A percentile compares a stretch with the other conserved stretches of the same genome.
Conservation (phyloP, 768 basidiomycete genomes). For the Paxillus involutus region DNA sequence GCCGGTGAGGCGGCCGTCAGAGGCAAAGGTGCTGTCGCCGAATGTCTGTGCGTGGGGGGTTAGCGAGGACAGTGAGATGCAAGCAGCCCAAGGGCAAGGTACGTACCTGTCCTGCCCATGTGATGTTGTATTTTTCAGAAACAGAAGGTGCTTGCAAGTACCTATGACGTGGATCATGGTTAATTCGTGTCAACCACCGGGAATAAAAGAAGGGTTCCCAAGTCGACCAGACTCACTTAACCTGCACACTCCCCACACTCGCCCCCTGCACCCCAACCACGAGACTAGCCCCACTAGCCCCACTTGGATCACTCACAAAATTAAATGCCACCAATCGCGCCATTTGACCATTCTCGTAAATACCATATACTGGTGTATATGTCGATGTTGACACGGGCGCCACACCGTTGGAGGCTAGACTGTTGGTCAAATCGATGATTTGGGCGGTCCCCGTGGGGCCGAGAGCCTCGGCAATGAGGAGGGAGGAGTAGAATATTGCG, state of each 20-base stretch:
- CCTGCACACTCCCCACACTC: conserved; percentile 24
- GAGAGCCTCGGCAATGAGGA: conserved; percentile 38
- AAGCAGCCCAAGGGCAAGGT: too few species aligned
- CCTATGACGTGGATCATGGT: conserved; percentile 9
- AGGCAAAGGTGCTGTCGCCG: conserved; percentile 19
- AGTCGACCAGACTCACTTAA: conserved; percentile 25
- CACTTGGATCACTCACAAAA: conserved; percentile 42
- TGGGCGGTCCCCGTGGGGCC: conserved; percentile 34
- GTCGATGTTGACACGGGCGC: conserved; percentile 2
- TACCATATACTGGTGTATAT: conserved; percentile 47
- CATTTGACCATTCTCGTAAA: conserved; percentile 66
- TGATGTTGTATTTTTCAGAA: conserved; percentile 44
- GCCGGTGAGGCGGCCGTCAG: conserved; percentile 27
- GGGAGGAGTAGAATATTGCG: conserved; percentile 39
- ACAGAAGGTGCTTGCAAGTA: conserved; percentile 38
- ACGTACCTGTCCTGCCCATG: conserved; percentile 49
- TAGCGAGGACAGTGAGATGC: background rate
- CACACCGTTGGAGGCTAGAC: conserved; percentile 12
- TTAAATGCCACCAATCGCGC: conserved; percentile 48
- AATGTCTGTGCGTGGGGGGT: conserved; percentile 19
- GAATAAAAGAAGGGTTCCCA: too few species aligned
- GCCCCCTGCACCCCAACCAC: conserved; percentile 10
- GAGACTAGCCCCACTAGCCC: conserved; percentile 35
- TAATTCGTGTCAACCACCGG: too few species aligned
- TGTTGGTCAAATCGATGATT: conserved; percentile 35